phyloP scores from a whole-genome alignment of 2,329 filamentous ascomycete species.

The Colletotrichum sp. region DNA sequence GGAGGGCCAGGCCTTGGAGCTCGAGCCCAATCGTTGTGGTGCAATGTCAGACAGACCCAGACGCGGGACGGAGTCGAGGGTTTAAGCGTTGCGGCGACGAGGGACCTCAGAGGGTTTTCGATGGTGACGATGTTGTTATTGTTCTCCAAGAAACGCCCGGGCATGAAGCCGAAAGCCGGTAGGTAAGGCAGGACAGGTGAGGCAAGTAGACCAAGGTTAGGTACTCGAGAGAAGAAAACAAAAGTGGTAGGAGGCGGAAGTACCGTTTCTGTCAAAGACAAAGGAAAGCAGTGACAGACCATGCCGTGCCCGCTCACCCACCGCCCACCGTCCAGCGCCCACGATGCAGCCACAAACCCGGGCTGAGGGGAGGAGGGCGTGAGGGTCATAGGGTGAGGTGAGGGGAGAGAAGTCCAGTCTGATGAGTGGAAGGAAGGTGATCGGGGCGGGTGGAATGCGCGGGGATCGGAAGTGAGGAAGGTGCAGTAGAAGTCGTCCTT shows the following conservation, averaged over 20 bases:
- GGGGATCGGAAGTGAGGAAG: slow-evolving; percentile 5
- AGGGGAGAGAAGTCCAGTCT: not conserved
- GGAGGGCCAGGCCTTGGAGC: not conserved
- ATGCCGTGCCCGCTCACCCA: not conserved
- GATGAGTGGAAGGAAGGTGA: not conserved
- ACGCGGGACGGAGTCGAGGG: not conserved
- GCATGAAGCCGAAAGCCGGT: not conserved
- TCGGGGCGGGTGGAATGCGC: slow-evolving; percentile 21
- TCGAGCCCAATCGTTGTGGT: not conserved
- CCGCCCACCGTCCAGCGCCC: not conserved
- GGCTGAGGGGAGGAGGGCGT: not conserved
- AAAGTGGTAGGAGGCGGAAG: not conserved
- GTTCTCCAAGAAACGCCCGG: not conserved
- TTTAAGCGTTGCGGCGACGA: not conserved
- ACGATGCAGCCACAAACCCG: slow-evolving; percentile 10
- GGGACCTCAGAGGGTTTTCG: not conserved
- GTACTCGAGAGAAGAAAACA: not conserved
- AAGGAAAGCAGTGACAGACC: not conserved
- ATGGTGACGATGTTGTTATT: not conserved
- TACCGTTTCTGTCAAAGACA: not conserved
- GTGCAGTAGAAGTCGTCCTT: not conserved
- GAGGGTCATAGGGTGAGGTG: not conserved
- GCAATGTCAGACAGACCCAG: not conserved
- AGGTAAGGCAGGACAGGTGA: not conserved
- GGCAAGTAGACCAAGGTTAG: not conserved